Base-by-base conservation (phyloP, 1,284 basidiomycete species). In the Pseudozyma sp. region DNA sequence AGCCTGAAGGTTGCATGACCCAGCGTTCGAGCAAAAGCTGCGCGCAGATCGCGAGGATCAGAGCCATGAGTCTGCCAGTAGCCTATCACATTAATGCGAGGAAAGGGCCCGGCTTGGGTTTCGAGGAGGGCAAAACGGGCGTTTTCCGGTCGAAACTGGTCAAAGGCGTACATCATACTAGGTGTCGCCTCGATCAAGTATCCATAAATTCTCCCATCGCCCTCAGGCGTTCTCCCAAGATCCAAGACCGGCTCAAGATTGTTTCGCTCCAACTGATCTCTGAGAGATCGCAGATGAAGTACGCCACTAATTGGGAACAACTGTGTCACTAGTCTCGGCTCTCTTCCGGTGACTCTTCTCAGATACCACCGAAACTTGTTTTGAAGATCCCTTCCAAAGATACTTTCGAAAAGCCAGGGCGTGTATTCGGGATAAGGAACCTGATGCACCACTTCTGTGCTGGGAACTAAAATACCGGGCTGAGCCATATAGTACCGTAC, bases 231-330 rank as follows among this genome's bases (percentile, higher is more conserved):
- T 13, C 14, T 19, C 11, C 36, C 36, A 10, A 52, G 36, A 18
- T 52, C n/a, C 5, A 52, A 36, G n/a, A 52, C 14, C 11, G 50
- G 50, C 38, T 40, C 36, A 19, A 52, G 38, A 39, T 40, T 39
- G 47, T 52, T 52, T 38, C 35, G 35, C 50, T 52, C 34, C 16
- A 52, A 16, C 19, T 52, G 50, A 18, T 52, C 38, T 40, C 5
- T 8, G 14, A 52, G 50, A n/a, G 7, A 21, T 18, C 18, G 7
- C 2, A 39, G 21, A 36, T 52, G 50, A 14, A 14, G 11, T 3
- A 40, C 16, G 12, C 39, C 39, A 13, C 16, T 12, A 8, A 8
- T 4, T n/a, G 39, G 39, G 16, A 13, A n/a, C 3, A 40, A 4
- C 39, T 3, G 39, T 13, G 11, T n/a, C 12, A 40, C 39, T 2